phyloP scores from a whole-genome alignment of 2,329 filamentous ascomycete genomes.

The Paramyrothecium sp. region DNA sequence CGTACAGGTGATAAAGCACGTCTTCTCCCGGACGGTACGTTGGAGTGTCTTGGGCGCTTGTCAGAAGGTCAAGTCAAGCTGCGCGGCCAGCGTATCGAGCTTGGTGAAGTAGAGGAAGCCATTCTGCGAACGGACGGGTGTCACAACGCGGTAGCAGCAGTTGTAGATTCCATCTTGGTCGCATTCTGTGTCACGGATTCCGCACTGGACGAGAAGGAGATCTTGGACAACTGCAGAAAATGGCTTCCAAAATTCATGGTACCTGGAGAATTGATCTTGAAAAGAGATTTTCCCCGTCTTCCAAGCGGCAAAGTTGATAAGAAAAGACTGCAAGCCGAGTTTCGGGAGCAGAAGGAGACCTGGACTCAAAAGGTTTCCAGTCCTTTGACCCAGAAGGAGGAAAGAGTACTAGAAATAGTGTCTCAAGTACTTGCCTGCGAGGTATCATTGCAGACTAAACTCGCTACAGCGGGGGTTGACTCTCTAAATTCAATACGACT shows the following conservation, averaged over 20 bases:
- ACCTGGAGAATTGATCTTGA: constrained; percentile 67
- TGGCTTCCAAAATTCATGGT: constrained; percentile 87
- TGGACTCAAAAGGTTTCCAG: too few relatives aligned
- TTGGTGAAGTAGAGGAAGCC: constrained; percentile 75
- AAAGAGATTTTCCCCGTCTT: constrained; percentile 67
- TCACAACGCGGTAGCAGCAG: constrained; percentile 63
- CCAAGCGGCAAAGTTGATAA: constrained; percentile 83
- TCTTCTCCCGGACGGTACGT: constrained; percentile 61
- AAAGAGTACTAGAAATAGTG: constrained; percentile 38
- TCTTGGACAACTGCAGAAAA: constrained; percentile 60
- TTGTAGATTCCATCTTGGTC: constrained; percentile 68
- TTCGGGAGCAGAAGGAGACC: constrained; percentile 15
- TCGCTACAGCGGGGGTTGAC: constrained; percentile 61
- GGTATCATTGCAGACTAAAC: constrained; percentile 34
- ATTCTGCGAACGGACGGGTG: constrained; percentile 60
- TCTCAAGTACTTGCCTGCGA: constrained; percentile 35
- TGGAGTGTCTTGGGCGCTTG: constrained; percentile 85
- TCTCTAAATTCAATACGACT: constrained; percentile 53
- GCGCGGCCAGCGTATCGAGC: constrained; percentile 77
- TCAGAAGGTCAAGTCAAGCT: constrained; percentile 82
- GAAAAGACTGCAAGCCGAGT: constrained; percentile 58
- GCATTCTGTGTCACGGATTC: constrained; percentile 66
- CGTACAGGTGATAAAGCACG: constrained; percentile 82
- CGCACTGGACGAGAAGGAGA: constrained; percentile 27
- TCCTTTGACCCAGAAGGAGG: constrained; percentile 12